Evolutionary conservation across 116 monocot species (phyloP), one percentile per base, ranked within the genome.

Genomic region (Zostera marina): DNA sequence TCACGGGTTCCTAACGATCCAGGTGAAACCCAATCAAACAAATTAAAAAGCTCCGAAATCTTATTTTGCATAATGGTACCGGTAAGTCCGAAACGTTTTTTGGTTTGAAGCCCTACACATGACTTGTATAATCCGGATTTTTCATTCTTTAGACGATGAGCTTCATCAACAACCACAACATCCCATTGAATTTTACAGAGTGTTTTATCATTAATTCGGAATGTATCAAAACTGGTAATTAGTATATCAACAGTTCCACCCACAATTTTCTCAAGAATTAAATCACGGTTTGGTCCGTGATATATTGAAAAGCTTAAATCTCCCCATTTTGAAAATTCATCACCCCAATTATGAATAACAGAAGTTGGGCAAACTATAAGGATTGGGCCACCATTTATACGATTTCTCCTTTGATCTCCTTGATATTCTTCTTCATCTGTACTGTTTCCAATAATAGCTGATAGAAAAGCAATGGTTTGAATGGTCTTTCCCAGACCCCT

Each of bases 401-500:
- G 3, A 22, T 60, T 47, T 14, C 39, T 45, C 14, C 41, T 14
- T 22, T 22, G 54, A 45, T 68, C 66, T 41, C 39, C 42, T 11
- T 59, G 41, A 38, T 19, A 16, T 0, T 59, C 63, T 56, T 67
- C 66, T 55, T 54, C 46, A 69, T 82, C 79, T 53, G 55, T 23
- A 54, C 72, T 77, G 66, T 79, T 82, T 60, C 73, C 72, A 53
- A 85, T 61, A 41, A 88, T 73, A 52, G 88, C 94, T 61, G 85
- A 73, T 20, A 94, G 54, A 72, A 94, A 85, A 61, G 94, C 94
- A 63, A 94, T 88, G 13, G 84, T 85, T 67, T 94, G 88, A 21
- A 94, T 88, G 46, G 94, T 94, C 71, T 94, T 94, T 20, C 94
- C 94, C 19, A 94, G 72, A 1, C 94, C 94, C 94, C 94, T 94